phyloP scores from a whole-genome alignment of 2,329 filamentous ascomycete species.

The Teratosphaeria nubilosa region DNA sequence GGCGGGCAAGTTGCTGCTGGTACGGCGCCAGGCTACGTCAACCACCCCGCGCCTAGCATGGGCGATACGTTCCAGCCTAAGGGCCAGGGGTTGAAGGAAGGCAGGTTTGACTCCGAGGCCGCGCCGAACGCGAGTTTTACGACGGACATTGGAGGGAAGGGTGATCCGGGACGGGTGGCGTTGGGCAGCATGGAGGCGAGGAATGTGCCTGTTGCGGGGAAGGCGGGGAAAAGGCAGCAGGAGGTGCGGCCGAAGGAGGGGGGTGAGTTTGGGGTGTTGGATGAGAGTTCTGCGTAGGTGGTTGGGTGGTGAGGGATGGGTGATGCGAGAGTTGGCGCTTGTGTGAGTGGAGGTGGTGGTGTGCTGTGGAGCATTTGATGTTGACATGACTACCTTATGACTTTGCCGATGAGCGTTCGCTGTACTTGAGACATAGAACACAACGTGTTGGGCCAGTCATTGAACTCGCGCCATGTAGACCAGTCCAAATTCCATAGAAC shows the following conservation, averaged over 20 bases:
- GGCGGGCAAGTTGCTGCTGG: neutral
- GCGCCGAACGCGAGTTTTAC: slow-evolving; percentile 42
- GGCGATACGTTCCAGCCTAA: slow-evolving; percentile 27
- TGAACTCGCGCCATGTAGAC: too few relatives aligned
- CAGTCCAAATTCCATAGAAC: too few relatives aligned
- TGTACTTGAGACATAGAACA: neutral
- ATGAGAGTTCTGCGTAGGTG: slow-evolving; percentile 1
- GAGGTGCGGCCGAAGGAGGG: slow-evolving; percentile 7
- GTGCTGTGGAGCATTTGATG: too few relatives aligned
- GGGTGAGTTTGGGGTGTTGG: slow-evolving; percentile 13
- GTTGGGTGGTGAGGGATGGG: neutral
- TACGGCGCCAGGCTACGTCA: neutral
- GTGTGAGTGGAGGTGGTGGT: too few relatives aligned
- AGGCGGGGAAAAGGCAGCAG: slow-evolving; percentile 16
- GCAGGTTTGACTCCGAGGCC: slow-evolving; percentile 23
- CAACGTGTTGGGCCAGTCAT: too few relatives aligned
- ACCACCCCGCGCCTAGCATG: slow-evolving; percentile 12
- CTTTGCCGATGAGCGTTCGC: neutral
- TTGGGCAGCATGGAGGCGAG: slow-evolving; percentile 27
- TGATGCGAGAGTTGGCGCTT: too few relatives aligned
- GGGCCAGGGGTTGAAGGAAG: slow-evolving; percentile 15
- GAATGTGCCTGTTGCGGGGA: slow-evolving; percentile 24
- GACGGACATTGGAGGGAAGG: slow-evolving; percentile 42
- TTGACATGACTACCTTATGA: neutral
- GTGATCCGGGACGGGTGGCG: slow-evolving; percentile 46